Evolutionary conservation across 1,139 yeast species (phyloP).

Genomic region (Magnusiomyces ingens): DNA sequence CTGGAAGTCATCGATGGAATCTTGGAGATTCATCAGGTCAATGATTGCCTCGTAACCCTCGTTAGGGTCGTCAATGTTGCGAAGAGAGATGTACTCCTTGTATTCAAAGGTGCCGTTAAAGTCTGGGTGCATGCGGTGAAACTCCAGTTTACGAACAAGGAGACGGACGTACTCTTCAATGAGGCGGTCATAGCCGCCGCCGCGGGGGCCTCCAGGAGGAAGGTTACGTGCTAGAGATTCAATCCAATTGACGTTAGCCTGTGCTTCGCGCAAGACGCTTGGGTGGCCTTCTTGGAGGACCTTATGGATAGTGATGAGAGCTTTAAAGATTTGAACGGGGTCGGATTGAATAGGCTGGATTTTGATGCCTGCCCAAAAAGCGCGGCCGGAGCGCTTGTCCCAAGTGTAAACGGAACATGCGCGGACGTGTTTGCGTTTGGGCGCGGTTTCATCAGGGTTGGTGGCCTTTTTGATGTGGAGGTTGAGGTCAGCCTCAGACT

Average conservation of each 20-base stretch:
- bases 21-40: slow-evolving; percentile 83
- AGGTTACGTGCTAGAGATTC: slow-evolving; percentile 32
- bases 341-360: slow-evolving; percentile 74
- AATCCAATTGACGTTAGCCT: slow-evolving; percentile 61
- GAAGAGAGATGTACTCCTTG: slow-evolving; percentile 84
- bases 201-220: slow-evolving; percentile 26
- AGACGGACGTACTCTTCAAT: slow-evolving; percentile 72
- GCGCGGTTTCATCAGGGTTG: slow-evolving; percentile 79
- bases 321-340: slow-evolving; percentile 79
- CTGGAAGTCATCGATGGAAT: slow-evolving; percentile 73
- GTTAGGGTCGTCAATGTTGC: slow-evolving; percentile 87
- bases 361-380: slow-evolving; percentile 82
- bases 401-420: slow-evolving; percentile 93
- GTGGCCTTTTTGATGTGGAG: slow-evolving; percentile 82
- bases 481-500: slow-evolving; percentile 38
- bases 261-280: slow-evolving; percentile 73
- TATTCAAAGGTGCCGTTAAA: slow-evolving; percentile 95
- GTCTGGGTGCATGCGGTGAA: slow-evolving; percentile 80
- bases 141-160: slow-evolving; percentile 65
- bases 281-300: slow-evolving; percentile 97
- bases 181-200: slow-evolving; percentile 58
- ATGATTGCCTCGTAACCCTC: slow-evolving; percentile 89
- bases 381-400: slow-evolving; percentile 85
- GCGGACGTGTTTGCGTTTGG: slow-evolving; percentile 86
- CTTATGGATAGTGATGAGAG: slow-evolving; percentile 82